Evolutionary conservation across 768 basidiomycete species (phyloP).

Genomic region (Xerocomellus dryophilus): DNA sequence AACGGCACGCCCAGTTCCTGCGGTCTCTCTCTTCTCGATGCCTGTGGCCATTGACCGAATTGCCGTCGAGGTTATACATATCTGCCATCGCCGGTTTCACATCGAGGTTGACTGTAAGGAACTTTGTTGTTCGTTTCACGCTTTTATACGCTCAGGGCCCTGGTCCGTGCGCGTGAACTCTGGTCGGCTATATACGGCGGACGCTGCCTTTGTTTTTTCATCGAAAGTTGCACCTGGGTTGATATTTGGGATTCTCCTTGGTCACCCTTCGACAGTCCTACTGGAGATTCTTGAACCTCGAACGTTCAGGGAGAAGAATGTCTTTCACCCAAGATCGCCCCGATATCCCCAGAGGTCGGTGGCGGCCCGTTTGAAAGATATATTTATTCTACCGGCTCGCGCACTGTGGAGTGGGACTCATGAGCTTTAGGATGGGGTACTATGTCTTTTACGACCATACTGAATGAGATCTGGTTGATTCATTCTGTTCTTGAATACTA

Average conservation of each 20-base stretch:
- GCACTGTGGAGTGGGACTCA: background rate
- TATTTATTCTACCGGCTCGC: slow-evolving; percentile 16
- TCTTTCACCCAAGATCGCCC: slow-evolving; percentile 70
- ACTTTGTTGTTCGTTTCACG: slow-evolving; percentile 19
- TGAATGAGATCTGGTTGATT: background rate
- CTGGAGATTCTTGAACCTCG: slow-evolving; percentile 55
- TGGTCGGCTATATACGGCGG: slow-evolving; percentile 4
- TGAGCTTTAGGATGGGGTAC: background rate
- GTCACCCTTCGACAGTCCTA: slow-evolving; percentile 19
- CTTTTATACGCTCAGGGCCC: slow-evolving; percentile 19
- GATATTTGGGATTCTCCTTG: slow-evolving; percentile 65
- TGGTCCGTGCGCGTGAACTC: slow-evolving; percentile 56
- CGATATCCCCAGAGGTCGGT: slow-evolving; percentile 42
- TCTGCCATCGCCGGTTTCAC: slow-evolving; percentile 33
- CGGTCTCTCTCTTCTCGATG: slow-evolving; percentile 48
- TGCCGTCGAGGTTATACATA: slow-evolving; percentile 23
- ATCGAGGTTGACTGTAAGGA: slow-evolving; percentile 44
- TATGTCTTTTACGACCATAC: background rate
- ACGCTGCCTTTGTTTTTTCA: slow-evolving; percentile 10
- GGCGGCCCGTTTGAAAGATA: slow-evolving; percentile 68
- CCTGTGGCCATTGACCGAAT: slow-evolving; percentile 17
- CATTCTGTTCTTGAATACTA: background rate
- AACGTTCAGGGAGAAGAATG: slow-evolving; percentile 52
- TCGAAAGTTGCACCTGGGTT: slow-evolving; percentile 75
- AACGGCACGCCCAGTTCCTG: slow-evolving; percentile 74